Evolutionary conservation across 805 yeast species (phyloP).

Genomic region (Lipomyces sp.): DNA sequence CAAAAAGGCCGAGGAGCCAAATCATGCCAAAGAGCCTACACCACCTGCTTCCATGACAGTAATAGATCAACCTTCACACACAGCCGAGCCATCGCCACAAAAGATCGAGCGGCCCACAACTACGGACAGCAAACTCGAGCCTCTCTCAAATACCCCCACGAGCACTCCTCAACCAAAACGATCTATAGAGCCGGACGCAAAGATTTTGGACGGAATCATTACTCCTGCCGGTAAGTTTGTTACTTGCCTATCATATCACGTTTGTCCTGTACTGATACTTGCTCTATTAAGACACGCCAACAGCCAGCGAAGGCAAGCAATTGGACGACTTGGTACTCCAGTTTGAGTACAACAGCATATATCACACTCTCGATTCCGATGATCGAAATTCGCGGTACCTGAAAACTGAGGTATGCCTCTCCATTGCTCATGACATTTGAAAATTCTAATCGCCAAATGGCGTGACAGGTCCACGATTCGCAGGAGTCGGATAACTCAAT

Average conservation of each 20-base stretch:
- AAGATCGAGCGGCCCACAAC: neutral
- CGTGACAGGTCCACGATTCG: neutral
- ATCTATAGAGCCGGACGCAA: constrained; percentile 3
- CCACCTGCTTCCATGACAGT: neutral
- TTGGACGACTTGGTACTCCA: constrained; percentile 6
- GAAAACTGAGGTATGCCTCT: neutral
- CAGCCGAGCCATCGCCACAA: neutral
- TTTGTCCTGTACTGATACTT: neutral
- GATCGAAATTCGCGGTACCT: neutral
- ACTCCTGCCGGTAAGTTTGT: constrained; percentile 22
- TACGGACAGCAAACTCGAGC: neutral
- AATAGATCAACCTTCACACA: no score
- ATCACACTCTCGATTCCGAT: constrained; percentile 23
- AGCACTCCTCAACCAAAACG: constrained; percentile 5
- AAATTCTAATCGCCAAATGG: neutral
- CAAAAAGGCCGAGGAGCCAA: constrained; percentile 29
- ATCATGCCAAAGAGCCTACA: neutral
- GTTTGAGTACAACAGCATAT: constrained; percentile 12
- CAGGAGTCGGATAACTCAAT: neutral
- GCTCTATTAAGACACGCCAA: constrained; percentile 16
- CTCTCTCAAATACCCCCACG: constrained; percentile 1
- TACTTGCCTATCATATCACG: neutral
- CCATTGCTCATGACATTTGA: neutral
- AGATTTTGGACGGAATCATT: constrained; percentile 18
- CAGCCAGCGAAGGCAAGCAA: constrained; percentile 13